Evolutionary conservation across 2,329 filamentous ascomycete species (phyloP), one percentile per base, ranked within the genome.

Genomic region (Fusarium burgessii): DNA sequence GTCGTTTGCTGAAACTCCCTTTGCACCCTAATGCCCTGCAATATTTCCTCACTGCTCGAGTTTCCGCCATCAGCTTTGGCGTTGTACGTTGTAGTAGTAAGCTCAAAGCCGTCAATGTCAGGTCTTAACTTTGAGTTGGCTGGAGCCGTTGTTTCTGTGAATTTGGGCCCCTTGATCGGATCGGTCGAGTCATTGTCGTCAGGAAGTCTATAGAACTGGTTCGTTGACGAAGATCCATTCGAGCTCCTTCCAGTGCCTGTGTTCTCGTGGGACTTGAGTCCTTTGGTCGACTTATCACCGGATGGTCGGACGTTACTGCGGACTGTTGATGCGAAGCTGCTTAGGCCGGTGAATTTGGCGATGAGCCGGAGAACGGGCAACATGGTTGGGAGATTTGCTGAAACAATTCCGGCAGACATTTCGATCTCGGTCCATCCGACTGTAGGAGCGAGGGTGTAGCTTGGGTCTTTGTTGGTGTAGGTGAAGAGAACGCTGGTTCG

Each of bases 311-410:
- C 67, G 15, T 59, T 52, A 6, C 64, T 63, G 33, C 66, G 60
- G 3, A 76, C 66, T 5, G 64, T 73, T 1, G 67, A 59, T 6
- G 64, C 52, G 4, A 76, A 36, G 6, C 78, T 79, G n/a, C 79
- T 68, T 10, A 75, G 49, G 13, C 76, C 71, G 62, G 83, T 84
- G 20, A 85, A 79, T n/a, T 83, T 79, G 5, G 82, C 78, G 11
- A 83, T 77, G 13, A 72, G 20, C 6, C 79, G 77, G 35, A 86
- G 69, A 17, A 85, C 80, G 5, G 85, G 85, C 9, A 84, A 81
- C 41, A 88, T 78, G 1, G 86, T 87, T 0, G 87, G 87, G 0
- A 88, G 82, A 67, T 85, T 87, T 10, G 86, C 86, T 0, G 85
- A 86, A 45, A 87, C 79, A 68, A 89, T 86, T 52, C 85, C 87